Percentiles rank a stretch among this genome's conserved stretches.
Evolutionary conservation across 257 asterid species (phyloP).

Genomic region (Oldenlandia corymbosa): DNA sequence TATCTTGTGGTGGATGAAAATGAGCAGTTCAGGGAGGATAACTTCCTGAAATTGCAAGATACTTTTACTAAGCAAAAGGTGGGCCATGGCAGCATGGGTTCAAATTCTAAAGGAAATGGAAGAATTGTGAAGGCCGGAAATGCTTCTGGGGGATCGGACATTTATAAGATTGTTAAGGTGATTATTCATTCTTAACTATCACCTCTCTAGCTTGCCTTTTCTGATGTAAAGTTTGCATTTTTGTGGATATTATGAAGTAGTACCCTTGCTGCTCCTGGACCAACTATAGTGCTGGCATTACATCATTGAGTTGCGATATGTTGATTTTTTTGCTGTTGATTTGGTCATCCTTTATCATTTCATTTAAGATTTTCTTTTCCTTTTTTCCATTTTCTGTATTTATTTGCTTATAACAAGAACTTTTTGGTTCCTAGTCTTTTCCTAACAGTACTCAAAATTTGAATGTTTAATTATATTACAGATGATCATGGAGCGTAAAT

Average conservation of each 20-base stretch:
- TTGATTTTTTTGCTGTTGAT: background rate
- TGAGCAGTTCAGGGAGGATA: slow-evolving; percentile 90
- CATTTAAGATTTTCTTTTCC: too few relatives aligned
- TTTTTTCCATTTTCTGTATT: background rate
- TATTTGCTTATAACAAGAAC: background rate
- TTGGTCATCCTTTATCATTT: background rate
- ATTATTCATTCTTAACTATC: slow-evolving; percentile 9
- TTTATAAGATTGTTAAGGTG: slow-evolving; percentile 94
- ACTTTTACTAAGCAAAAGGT: slow-evolving; percentile 53
- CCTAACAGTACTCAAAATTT: background rate
- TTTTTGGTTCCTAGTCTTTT: background rate
- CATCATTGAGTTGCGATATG: background rate
- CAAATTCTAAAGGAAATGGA: slow-evolving; percentile 52
- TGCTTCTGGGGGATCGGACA: slow-evolving; percentile 73
- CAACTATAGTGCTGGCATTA: background rate
- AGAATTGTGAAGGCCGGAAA: slow-evolving; percentile 71
- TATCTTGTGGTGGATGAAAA: slow-evolving; percentile 94
- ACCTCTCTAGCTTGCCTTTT: slow-evolving; percentile 4
- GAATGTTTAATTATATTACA: slow-evolving; percentile 29
- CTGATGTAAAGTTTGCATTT: slow-evolving; percentile 1
- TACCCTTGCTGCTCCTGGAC: background rate
- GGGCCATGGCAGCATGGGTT: slow-evolving; percentile 46
- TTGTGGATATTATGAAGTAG: background rate
- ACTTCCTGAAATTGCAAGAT: slow-evolving; percentile 77
- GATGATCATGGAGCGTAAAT: slow-evolving; percentile 97